Conservation (phyloP, 768 basidiomycete genomes). For the Collybia mongolica region DNA sequence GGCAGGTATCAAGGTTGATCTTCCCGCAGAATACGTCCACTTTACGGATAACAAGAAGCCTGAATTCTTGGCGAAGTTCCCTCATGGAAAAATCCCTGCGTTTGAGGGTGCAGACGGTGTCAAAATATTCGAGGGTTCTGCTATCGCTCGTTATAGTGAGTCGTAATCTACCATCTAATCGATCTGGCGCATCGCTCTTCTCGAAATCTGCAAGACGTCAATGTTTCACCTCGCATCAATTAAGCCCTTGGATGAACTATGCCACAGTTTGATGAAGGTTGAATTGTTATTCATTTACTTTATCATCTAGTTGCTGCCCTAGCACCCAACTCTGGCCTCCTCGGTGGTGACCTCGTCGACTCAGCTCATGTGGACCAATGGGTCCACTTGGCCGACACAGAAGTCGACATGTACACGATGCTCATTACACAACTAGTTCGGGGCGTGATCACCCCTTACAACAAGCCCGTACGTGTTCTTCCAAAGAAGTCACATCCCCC, state of each 20-base stretch:
- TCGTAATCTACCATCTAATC: slow-evolving; percentile 33
- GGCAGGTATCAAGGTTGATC: slow-evolving; percentile 54
- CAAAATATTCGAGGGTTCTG: slow-evolving; percentile 68
- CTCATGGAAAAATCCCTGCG: slow-evolving; percentile 79
- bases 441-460: slow-evolving; percentile 60
- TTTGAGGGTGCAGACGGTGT: slow-evolving; percentile 74
- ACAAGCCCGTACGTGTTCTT: slow-evolving; percentile 63
- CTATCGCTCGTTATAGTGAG: slow-evolving; percentile 89
- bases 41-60: slow-evolving; percentile 67
- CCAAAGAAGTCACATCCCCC: background rate
- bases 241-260: background rate
- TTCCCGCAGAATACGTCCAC: slow-evolving; percentile 56
- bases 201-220: too few relatives aligned
- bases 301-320: slow-evolving; percentile 60
- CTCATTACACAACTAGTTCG: slow-evolving; percentile 39
- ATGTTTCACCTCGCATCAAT: too few relatives aligned
- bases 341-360: slow-evolving; percentile 65
- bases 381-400: slow-evolving; percentile 68
- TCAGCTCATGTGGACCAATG: slow-evolving; percentile 83
- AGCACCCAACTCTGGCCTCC: slow-evolving; percentile 74
- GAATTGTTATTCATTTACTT: slow-evolving; percentile 8
- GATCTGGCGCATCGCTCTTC: background rate
- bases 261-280: background rate
- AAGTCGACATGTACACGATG: slow-evolving; percentile 43
- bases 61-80: slow-evolving; percentile 72